Percentiles rank a stretch among this genome's conserved stretches.
Conservation (phyloP, 1,139 yeast species). For the Scheffersomyces insectosa region DNA sequence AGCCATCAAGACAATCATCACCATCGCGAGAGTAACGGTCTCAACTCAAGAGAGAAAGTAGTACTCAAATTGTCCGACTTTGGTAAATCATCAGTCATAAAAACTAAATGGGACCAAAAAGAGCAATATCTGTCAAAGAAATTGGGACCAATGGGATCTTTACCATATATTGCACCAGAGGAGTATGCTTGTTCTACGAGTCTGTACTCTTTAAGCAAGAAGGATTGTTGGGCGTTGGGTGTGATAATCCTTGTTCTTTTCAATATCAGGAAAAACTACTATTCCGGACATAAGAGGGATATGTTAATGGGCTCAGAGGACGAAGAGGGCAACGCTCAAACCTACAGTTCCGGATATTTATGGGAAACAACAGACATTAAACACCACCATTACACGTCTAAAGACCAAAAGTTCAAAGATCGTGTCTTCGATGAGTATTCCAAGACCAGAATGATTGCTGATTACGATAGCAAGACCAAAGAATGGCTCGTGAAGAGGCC, state of each 20-base stretch:
- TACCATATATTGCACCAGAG: slow-evolving; percentile 75
- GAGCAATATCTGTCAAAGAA: slow-evolving; percentile 34
- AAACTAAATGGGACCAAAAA: slow-evolving; percentile 57
- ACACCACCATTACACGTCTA: slow-evolving; percentile 9
- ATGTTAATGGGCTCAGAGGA: slow-evolving; percentile 10
- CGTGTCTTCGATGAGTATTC: slow-evolving; percentile 30
- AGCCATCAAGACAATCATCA: slow-evolving; percentile 2
- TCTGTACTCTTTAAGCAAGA: slow-evolving; percentile 55
- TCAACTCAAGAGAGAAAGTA: slow-evolving; percentile 34
- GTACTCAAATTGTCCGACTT: slow-evolving; percentile 63
- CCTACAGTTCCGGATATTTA: slow-evolving; percentile 24
- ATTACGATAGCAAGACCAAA: slow-evolving; percentile 29
- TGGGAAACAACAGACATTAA: slow-evolving; percentile 36
- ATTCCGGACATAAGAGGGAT: slow-evolving; percentile 14
- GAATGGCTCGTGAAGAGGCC: slow-evolving; percentile 34
- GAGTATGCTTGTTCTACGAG: slow-evolving; percentile 35
- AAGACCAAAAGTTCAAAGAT: slow-evolving; percentile 26
- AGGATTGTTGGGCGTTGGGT: slow-evolving; percentile 74
- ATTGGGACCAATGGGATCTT: slow-evolving; percentile 73
- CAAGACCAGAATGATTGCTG: slow-evolving; percentile 26
- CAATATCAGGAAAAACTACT: slow-evolving; percentile 31
- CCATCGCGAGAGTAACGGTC: not conserved
- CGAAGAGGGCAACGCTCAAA: not conserved
- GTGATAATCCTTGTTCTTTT: slow-evolving; percentile 41
- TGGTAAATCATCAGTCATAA: slow-evolving; percentile 76